Base-by-base conservation (phyloP, 768 basidiomycete species). In the Fomitopsis serialis region DNA sequence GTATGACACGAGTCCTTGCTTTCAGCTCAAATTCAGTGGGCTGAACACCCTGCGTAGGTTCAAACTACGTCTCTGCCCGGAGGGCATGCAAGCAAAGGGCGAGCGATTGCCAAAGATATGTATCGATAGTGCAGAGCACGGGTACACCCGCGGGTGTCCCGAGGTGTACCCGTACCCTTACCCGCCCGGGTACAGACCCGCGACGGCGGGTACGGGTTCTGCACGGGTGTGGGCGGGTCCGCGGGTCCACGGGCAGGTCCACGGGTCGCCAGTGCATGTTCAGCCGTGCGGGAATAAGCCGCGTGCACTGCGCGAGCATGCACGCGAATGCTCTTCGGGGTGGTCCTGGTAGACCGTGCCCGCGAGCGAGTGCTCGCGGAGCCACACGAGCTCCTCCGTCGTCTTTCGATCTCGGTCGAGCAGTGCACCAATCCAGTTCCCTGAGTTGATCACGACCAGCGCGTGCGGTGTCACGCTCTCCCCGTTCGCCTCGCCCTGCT, bases 331-430 rank as follows among this genome's bases (percentile, higher is more conserved):
- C 1, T 75, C 74, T 2, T 68, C 64, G 40, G 72, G 74, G 43
- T 78, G 74, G 74, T 95, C 74, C 71, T 99, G 96, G 78, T 99
- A 98, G n/a, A 99, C 96, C 69, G 98, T 97, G 69, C 98, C 96
- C 0, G 96, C 96, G 58, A 98, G 81, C 48, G 98, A 81, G 59
- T 88, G 77, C 66, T 94, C 89, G 71, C 93, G 96, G 10, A 98
- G 70, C 24, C 81, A 71, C n/a, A 97, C 82, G 54, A 99, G 79
- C 46, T 79, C 72, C 53, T 77, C 73, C 77, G 93, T 89, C 21
- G 88, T 89, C 25, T 69, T 58, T 53, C 81, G n/a, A n/a, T n/a
- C n/a, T n/a, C n/a, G 75, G 58, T 84, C 79, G 11, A 99, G 80
- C 48, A 96, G 78, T 3, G 87, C 82, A 37, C 96, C 97, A 0